phyloP scores from a whole-genome alignment of 306 rosid species.

The Cucurbita maxima region DNA sequence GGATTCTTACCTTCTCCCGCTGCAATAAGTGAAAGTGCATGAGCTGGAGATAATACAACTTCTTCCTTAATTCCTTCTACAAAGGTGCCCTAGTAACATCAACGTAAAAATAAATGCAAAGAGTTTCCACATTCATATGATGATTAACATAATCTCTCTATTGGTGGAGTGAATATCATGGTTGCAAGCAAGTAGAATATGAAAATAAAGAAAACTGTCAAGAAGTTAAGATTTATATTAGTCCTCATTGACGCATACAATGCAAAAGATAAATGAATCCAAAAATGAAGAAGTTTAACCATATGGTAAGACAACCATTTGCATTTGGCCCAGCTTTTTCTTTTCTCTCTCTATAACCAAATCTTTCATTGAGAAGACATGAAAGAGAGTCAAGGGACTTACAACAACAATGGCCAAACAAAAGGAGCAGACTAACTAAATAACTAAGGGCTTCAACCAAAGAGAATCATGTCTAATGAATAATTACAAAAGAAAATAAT shows the following conservation, averaged over 20 bases:
- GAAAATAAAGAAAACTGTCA: neutral
- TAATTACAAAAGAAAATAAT: too few species aligned
- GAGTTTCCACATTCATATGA: neutral
- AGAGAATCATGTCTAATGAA: too few species aligned
- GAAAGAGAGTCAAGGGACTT: neutral
- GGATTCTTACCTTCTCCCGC: conserved; percentile 85
- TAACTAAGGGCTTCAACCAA: neutral
- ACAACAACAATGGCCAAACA: neutral
- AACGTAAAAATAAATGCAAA: neutral
- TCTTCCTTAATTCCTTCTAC: conserved; percentile 98
- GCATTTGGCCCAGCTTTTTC: neutral
- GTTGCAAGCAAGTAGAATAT: neutral
- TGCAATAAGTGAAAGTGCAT: conserved; percentile 90
- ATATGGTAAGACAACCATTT: neutral
- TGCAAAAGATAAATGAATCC: neutral
- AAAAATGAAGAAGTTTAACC: neutral
- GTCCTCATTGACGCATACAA: neutral
- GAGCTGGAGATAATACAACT: conserved; percentile 98
- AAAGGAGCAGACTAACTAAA: neutral
- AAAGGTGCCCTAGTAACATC: conserved; percentile 62
- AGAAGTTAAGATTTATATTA: neutral
- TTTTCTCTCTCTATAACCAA: neutral
- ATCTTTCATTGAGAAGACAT: neutral
- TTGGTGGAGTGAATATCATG: neutral
- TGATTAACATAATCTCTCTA: neutral